These are phyloP conservation scores for Cladosporium sp. DNA, from an alignment of 2,329 filamentous ascomycete species.

Conservation along the genomic window DNA sequence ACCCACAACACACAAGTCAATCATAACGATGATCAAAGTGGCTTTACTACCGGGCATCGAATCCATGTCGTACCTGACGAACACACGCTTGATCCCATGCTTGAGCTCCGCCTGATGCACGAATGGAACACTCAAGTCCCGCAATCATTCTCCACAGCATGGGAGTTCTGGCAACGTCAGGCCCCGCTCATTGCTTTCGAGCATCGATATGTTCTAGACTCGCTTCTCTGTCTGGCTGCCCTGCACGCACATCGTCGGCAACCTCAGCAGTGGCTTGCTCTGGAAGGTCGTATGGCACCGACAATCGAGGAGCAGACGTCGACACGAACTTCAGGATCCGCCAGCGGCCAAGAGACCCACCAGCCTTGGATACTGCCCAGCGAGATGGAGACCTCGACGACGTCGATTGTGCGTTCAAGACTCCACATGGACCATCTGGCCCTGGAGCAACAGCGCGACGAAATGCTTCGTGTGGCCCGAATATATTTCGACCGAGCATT, in stretches of 20 bases:
- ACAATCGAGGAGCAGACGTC: background rate
- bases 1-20: background rate
- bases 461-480: conserved; percentile 27
- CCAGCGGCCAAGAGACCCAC: background rate
- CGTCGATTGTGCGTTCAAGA: background rate
- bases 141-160: conserved; percentile 26
- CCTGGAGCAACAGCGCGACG: conserved; percentile 6
- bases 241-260: conserved; percentile 27
- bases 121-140: conserved; percentile 30
- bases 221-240: conserved; percentile 30
- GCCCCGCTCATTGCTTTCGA: conserved; percentile 30
- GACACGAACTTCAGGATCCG: no score
- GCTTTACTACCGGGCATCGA: no score
- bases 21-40: background rate
- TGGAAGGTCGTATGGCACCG: conserved; percentile 24
- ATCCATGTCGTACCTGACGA: background rate
- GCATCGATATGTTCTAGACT: conserved; percentile 27
- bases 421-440: background rate
- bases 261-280: conserved; percentile 21
- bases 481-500: conserved; percentile 31
- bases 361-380: background rate
- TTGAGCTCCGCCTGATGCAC: conserved; percentile 31
- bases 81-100: conserved; percentile 18
- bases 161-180: conserved; percentile 30
- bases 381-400: background rate